Evolutionary conservation across 495 filamentous ascomycete genomes (phyloP).

Genomic region (Podospora pseudoanserina): DNA sequence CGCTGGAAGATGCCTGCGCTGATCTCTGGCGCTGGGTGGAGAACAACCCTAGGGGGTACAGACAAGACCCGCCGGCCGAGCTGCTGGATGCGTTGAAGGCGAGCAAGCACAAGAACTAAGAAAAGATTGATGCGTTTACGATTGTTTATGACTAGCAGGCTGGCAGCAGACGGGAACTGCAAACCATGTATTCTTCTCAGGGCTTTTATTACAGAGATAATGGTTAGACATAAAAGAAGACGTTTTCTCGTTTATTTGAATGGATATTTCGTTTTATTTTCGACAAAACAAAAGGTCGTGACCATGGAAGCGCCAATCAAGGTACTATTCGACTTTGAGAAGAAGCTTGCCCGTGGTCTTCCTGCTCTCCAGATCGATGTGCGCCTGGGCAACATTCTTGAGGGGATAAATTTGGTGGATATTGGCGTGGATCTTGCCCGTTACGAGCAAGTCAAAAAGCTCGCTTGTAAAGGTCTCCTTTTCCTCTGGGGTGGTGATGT

Average conservation of each 20-base stretch:
- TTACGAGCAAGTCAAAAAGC: slow-evolving; percentile 66
- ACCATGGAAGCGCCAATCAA: neutral
- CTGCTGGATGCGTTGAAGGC: slow-evolving; percentile 68
- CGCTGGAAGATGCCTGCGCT: slow-evolving; percentile 86
- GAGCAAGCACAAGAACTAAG: slow-evolving; percentile 27
- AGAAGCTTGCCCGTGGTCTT: slow-evolving; percentile 80
- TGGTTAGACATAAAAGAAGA: neutral
- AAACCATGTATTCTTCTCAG: neutral
- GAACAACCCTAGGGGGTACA: slow-evolving; percentile 94
- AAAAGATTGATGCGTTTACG: neutral
- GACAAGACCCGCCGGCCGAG: slow-evolving; percentile 81
- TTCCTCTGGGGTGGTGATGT: slow-evolving; percentile 74
- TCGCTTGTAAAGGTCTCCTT: slow-evolving; percentile 66
- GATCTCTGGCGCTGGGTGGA: slow-evolving; percentile 93
- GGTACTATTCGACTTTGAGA: slow-evolving; percentile 35
- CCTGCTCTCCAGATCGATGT: slow-evolving; percentile 76
- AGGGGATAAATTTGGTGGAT: slow-evolving; percentile 84
- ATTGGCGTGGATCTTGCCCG: slow-evolving; percentile 65
- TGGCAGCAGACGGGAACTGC: slow-evolving; percentile 2
- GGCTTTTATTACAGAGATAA: neutral
- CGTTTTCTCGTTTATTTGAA: neutral
- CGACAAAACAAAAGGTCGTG: neutral
- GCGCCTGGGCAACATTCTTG: slow-evolving; percentile 68
- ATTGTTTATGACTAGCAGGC: slow-evolving; percentile 4
- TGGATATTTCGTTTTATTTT: neutral